These are phyloP conservation scores for Fomitopsis pulvina DNA, from an alignment of 768 basidiomycete species.

Conservation along the genomic window DNA sequence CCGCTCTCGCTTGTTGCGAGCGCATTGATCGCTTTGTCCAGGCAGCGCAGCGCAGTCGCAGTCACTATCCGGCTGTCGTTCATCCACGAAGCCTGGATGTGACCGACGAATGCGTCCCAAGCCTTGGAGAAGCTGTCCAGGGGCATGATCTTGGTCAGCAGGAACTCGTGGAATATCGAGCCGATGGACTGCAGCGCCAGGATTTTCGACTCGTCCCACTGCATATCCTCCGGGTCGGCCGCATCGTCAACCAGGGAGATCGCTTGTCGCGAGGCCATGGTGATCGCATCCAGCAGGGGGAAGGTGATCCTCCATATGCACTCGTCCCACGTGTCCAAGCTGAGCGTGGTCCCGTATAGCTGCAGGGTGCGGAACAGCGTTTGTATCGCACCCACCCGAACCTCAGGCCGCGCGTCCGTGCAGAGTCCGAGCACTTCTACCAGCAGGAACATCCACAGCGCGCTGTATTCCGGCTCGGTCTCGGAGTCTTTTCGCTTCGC, in stretches of 20 bases:
- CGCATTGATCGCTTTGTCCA: slow-evolving; percentile 74
- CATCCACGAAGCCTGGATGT: slow-evolving; percentile 66
- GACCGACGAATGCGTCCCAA: slow-evolving; percentile 69
- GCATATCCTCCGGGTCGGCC: slow-evolving; percentile 27
- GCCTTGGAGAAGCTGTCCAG: slow-evolving; percentile 63
- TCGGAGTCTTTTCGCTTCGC: slow-evolving; percentile 63
- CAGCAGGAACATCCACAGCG: slow-evolving; percentile 91
- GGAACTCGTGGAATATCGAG: slow-evolving; percentile 76
- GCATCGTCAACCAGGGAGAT: slow-evolving; percentile 6
- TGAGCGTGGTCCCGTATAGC: slow-evolving; percentile 84
- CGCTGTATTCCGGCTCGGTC: slow-evolving; percentile 66
- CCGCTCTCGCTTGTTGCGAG: slow-evolving; percentile 29
- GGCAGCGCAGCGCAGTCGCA: slow-evolving; percentile 76
- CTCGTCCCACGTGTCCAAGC: slow-evolving; percentile 78
- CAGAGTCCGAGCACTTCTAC: slow-evolving; percentile 79
- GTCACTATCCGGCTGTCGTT: slow-evolving; percentile 60
- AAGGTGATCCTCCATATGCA: slow-evolving; percentile 91
- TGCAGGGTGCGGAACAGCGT: slow-evolving; percentile 92
- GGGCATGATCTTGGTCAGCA: slow-evolving; percentile 64
- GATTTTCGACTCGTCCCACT: slow-evolving; percentile 86
- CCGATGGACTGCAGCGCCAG: slow-evolving; percentile 82
- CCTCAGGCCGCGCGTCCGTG: slow-evolving; percentile 77
- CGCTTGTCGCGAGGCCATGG: slow-evolving; percentile 42
- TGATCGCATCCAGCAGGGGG: slow-evolving; percentile 72
- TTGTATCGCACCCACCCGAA: slow-evolving; percentile 90